phyloP scores from a whole-genome alignment of 768 basidiomycete species.

The Hemileccinum rubropunctum region DNA sequence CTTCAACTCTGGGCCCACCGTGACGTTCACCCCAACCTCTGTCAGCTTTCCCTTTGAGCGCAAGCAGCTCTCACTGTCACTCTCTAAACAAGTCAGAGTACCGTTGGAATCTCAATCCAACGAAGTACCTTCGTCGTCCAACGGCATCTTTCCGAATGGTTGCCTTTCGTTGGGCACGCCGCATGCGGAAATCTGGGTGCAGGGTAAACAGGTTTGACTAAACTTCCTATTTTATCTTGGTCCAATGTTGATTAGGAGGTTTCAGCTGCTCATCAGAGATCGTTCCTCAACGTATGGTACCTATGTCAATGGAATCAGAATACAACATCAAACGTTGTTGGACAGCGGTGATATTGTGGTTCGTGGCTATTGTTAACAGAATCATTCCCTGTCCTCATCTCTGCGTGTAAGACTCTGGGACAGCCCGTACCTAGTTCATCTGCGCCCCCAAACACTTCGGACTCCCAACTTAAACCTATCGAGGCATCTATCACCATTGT shows the following conservation, averaged over 20 bases:
- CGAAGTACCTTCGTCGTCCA: conserved; percentile 25
- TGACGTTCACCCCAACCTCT: conserved; percentile 35
- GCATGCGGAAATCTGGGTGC: conserved; percentile 49
- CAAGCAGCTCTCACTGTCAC: conserved; percentile 36
- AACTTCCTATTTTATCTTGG: conserved; percentile 2
- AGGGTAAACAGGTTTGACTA: conserved; percentile 38
- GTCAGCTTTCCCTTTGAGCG: conserved; percentile 37
- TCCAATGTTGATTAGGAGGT: conserved; percentile 7
- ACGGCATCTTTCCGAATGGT: conserved; percentile 42
- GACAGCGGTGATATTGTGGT: conserved; percentile 46
- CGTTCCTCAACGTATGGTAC: conserved; percentile 47
- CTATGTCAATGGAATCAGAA: conserved; percentile 43
- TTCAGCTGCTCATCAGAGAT: conserved; percentile 47
- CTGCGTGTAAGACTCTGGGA: conserved; percentile 39
- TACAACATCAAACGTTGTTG: conserved; percentile 37
- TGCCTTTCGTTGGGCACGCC: conserved; percentile 39
- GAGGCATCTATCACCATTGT: conserved; percentile 39
- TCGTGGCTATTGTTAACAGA: conserved; percentile 13
- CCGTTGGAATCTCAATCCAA: conserved; percentile 34
- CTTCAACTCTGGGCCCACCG: conserved; percentile 26
- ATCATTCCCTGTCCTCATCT: conserved; percentile 4
- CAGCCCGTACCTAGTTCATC: conserved; percentile 36
- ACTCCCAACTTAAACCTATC: conserved; percentile 46
- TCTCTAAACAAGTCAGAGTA: conserved; percentile 29
- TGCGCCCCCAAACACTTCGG: conserved; percentile 38